phyloP scores from a whole-genome alignment of 768 basidiomycete genomes.

The Tulasnella sp. region DNA sequence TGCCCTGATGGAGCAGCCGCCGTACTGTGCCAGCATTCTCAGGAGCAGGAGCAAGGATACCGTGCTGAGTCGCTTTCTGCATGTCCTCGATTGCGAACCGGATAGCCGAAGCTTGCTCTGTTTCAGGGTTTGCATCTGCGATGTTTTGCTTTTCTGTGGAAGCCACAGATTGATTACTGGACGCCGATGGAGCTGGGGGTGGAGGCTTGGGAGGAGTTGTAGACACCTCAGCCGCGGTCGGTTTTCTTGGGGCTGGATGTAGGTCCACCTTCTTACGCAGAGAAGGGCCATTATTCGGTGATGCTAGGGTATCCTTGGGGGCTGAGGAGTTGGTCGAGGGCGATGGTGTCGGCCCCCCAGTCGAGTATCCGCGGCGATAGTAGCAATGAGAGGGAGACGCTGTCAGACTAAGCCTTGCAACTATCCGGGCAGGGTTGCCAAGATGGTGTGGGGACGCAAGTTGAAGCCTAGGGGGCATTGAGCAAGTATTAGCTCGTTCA shows the following conservation, averaged over 20 bases:
- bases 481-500: slow-evolving; percentile 5
- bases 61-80: slow-evolving; percentile 55
- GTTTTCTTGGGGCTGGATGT: slow-evolving; percentile 21
- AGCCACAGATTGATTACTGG: neutral
- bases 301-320: slow-evolving; percentile 9
- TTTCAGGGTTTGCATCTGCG: neutral
- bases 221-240: neutral
- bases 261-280: slow-evolving; percentile 17
- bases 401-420: neutral
- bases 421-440: neutral
- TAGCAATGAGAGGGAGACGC: neutral
- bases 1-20: slow-evolving; percentile 49
- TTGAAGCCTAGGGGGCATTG: neutral
- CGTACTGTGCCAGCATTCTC: slow-evolving; percentile 55
- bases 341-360: neutral
- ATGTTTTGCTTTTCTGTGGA: neutral
- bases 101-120: slow-evolving; percentile 38
- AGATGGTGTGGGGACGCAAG: neutral
- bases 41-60: slow-evolving; percentile 65
- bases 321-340: neutral
- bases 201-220: neutral
- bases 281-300: slow-evolving; percentile 1
- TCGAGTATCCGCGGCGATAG: slow-evolving; percentile 12
- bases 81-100: slow-evolving; percentile 54
- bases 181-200: neutral